Evolutionary conservation across 2,329 filamentous ascomycete species (phyloP).

Genomic region (Penicillium sp.): DNA sequence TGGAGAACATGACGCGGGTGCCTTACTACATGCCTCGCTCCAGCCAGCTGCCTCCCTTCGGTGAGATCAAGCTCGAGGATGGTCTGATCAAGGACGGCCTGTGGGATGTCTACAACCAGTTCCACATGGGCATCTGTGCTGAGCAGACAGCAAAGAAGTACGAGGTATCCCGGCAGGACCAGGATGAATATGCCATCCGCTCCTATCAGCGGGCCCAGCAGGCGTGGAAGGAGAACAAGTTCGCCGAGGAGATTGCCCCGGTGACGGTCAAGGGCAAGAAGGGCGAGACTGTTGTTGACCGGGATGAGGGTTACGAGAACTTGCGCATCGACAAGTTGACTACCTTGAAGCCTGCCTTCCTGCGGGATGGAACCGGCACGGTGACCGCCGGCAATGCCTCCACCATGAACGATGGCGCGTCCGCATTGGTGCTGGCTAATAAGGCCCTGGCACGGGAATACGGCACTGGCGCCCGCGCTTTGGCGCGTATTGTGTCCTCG

Average conservation of each 20-base stretch:
- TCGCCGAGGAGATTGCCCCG: slow-evolving; percentile 85
- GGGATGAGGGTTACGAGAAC: slow-evolving; percentile 87
- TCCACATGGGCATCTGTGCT: slow-evolving; percentile 97
- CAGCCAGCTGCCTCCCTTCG: slow-evolving; percentile 81
- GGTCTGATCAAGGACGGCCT: slow-evolving; percentile 92
- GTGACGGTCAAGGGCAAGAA: slow-evolving; percentile 85
- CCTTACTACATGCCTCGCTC: slow-evolving; percentile 87
- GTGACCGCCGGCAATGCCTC: slow-evolving; percentile 95
- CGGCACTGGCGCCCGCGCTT: slow-evolving; percentile 72
- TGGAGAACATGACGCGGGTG: slow-evolving; percentile 97
- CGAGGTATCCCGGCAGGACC: slow-evolving; percentile 75
- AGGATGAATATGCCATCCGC: slow-evolving; percentile 87
- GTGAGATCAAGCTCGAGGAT: slow-evolving; percentile 84
- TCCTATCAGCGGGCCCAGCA: slow-evolving; percentile 88
- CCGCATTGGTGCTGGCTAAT: slow-evolving; percentile 81
- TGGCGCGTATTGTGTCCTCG: slow-evolving; percentile 82
- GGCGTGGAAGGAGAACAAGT: slow-evolving; percentile 80
- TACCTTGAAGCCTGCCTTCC: slow-evolving; percentile 86
- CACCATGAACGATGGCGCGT: slow-evolving; percentile 92
- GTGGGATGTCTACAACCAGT: slow-evolving; percentile 94
- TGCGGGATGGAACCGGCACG: slow-evolving; percentile 80
- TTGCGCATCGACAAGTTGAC: slow-evolving; percentile 84
- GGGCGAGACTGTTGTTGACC: slow-evolving; percentile 74
- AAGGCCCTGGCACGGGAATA: slow-evolving; percentile 79
- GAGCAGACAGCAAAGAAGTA: slow-evolving; percentile 92